These are phyloP conservation scores for Gastrolobium villosum DNA, from an alignment of 306 rosid species.

Conservation along the genomic window DNA sequence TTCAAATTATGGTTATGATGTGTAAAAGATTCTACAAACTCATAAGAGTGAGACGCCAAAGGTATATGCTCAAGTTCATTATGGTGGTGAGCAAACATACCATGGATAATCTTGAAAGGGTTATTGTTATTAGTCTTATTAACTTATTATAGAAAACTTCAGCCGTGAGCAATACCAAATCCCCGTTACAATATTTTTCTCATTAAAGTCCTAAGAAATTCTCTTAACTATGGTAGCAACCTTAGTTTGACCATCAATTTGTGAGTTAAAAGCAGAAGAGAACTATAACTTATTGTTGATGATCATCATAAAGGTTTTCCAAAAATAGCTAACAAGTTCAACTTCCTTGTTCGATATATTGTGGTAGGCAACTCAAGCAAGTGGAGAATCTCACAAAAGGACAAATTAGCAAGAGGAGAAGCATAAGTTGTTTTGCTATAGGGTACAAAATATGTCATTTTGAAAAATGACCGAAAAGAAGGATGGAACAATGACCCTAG, in stretches of 20 bases:
- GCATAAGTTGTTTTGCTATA: not conserved
- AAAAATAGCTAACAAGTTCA: not conserved
- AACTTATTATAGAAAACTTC: not conserved
- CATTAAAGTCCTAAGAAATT: not conserved
- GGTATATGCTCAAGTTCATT: not conserved
- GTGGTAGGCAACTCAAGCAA: not conserved
- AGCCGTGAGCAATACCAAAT: not conserved
- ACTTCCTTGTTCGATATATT: not conserved
- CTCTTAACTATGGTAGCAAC: not conserved
- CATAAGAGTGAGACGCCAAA: not conserved
- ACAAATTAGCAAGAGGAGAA: not conserved
- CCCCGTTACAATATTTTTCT: not conserved
- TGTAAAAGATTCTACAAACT: not conserved
- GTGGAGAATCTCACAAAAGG: not conserved
- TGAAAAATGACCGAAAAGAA: not conserved
- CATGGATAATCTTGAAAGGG: not conserved
- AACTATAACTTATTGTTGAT: not conserved
- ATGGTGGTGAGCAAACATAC: not conserved
- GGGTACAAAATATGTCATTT: not conserved
- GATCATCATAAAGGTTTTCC: not conserved
- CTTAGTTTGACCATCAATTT: not conserved
- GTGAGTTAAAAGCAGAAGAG: not conserved
- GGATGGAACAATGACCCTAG: not conserved
- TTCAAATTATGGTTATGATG: not conserved
- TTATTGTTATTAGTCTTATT: not conserved